Evolutionary conservation across 2,329 filamentous ascomycete species (phyloP), one percentile per base, ranked within the genome.

Genomic region (Raffaelea ambrosiae): DNA sequence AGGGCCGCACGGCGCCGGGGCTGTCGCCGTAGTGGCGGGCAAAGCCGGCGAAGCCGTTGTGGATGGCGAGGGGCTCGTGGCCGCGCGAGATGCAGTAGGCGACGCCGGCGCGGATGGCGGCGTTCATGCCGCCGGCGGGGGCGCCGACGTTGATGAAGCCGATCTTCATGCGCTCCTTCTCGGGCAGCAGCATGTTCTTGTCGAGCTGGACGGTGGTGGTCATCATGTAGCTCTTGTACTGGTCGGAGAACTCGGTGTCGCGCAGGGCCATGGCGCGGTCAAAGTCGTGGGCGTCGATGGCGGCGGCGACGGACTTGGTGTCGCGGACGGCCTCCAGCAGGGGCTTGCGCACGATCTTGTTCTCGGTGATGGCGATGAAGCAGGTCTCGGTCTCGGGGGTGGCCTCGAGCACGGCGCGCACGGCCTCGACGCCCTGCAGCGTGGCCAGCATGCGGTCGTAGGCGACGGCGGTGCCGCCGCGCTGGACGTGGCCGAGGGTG

Each of bases 111-210:
- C 93, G 83, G 19, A 94, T 93, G 39, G 93, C 93, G 23, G 91
- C 90, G 67, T 98, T 98, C 87, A 98, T 97, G 59, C 93, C 93
- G 65, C 93, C 93, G 26, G 93, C 93, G 8, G 93, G 93, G 13
- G 93, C 93, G 59, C 93, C 93, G 21, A 97, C 90, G 59, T 97
- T 94, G 66, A 98, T 88, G 61, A 98, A 95, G 43, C 88, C 93
- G 59, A 98, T 87, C 55, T 82, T 83, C 87, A 97, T 89, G 56
- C 84, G 81, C 86, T 91, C 84, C 46, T 84, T 75, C 48, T 81
- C 71, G 0, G 87, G 81, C 20, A 95, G 69, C 46, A 79, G 68
- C 57, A 84, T 70, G 45, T 79, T 72, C 31, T 73, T 66, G 41
- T 86, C 81, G 43, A 90, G 77, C 57, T 88, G 79, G 18, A 88